Base-by-base conservation (phyloP, 345 rosid genomes). In the Gossypium herbaceum region DNA sequence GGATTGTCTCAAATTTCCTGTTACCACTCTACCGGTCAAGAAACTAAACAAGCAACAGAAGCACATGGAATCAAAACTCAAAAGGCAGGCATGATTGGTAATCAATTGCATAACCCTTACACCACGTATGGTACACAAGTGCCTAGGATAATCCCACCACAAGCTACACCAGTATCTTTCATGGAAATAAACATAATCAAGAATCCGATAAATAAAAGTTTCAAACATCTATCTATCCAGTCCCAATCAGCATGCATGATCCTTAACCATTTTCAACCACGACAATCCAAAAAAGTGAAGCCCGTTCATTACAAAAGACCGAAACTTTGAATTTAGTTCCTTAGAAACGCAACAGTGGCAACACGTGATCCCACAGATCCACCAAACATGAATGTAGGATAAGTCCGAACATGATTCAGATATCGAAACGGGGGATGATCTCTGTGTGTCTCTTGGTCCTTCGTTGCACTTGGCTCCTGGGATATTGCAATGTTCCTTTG, bases 311-410 rank as follows among this genome's bases (percentile, higher is more conserved):
- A 24, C 13, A 11, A 48, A 25, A 55, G 4, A 47, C 7, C 72
- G 19, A 34, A 44, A 17, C 67, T 29, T 54, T 12, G 61, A 58
- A 73, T 74, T 86, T 83, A 92, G 79, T 79, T 85, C 75, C 92
- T 86, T 54, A 87, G 85, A 76, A 95, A 91, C 7, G 98, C 99
- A 68, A 91, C 98, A 0, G 97, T 95, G 41, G 99, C 93, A 60
- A 93, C 98, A 62, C 97, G 96, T 2, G 98, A 90, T 76, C 99
- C 98, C 7, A 86, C 88, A 2, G 86, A 77, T 27, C 98, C 99
- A 51, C 97, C 97, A 72, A 93, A 91, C 89, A 83, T 89, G 85
- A 91, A 93, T 12, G 97, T 91, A 0, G 98, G 99, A 80, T 90
- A 90, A 2, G 94, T 85, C 65, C 92, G 87, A 73, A 95, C 97